Evolutionary conservation across 2,329 filamentous ascomycete genomes (phyloP), one percentile per base, ranked within the genome.

Genomic region (Monosporascus sp.): DNA sequence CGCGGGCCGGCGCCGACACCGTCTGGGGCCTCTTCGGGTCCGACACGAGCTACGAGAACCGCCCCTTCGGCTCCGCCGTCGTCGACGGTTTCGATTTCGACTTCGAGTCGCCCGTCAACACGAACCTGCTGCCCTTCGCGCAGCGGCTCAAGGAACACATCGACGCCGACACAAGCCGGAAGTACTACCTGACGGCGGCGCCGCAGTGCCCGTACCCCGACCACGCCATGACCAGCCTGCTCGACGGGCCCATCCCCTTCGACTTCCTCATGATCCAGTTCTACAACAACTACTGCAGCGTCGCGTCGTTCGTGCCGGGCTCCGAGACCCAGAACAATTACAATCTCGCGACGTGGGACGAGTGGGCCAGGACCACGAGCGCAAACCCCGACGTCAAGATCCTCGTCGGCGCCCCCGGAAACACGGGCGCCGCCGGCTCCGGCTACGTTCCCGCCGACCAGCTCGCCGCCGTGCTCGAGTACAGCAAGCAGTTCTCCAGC

Each of bases 21-120:
- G 72, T 91, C 53, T 91, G 87, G 87, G 74, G 80, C 49, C 86
- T 85, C 57, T 91, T 90, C 66, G 88, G 88, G 2, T 84, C 87
- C 5, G 65, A 70, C 14, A 72, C 69, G 31, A 74, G 69, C 41
- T 69, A 67, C 1, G 72, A 72, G 7, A 75, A 81, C 52, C 81
- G 88, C 8, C 88, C 88, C 1, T 91, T 91, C 65, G 85, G 85
- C 51, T 69, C 72, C 14, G 81, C 84, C 9, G 74, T 81, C 4
- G 72, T 91, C 43, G 86, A 91, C 66, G 88, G 88, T 5, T 90
- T 91, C 67, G 88, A 91, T 69, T 83, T 91, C 58, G 88, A 91
- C 67, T 85, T 91, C 57, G 87, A 91, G 70, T 74, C 80, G 5
- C 31, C 31, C 31, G 68, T 70, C 3, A 78, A 80, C 16, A 68